Base-by-base conservation (phyloP, 2,329 filamentous ascomycete genomes). In the Aurifilum marmelostoma region DNA sequence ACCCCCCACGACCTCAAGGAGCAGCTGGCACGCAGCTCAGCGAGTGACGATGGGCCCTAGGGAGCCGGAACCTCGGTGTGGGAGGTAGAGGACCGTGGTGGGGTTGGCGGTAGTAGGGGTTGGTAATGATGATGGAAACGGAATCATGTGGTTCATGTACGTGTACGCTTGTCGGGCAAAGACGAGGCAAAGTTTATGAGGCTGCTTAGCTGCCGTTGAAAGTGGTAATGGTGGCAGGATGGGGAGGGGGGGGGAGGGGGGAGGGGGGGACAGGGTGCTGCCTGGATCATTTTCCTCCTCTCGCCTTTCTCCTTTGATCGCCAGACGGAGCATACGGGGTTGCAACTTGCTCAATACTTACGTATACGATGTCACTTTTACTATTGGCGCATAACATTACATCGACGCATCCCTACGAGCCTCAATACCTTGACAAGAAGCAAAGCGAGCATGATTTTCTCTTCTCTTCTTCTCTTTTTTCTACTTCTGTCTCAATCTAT, bases 1-100 rank as follows among this genome's bases (percentile, higher is more conserved):
- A 71, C 69, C 9, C 69, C 69, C 14, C 69, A 47, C 50, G 64
- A 69, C 27, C 67, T 71, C 32, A 71, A 69, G 58, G 67, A 62
- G 61, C 67, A 43, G 21, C 18, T 71, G 24, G 64, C 61, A 4
- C 41, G 24, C 39, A 64, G 52, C 18, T 34, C 32, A 21, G 58
- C 59, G 29, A 62, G 60, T 16, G 41, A 52, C 24, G 61, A 67
- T 21, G 63, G 67, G 34, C 41, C 54, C 14, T 52, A 69, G 43
- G 69, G 39, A 41, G 47, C 41, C 27, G 58, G 65, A 29, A 21
- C 59, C 32, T 67, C 61, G 16, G 52, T 69, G 58, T 69, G 67
- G 67, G 61, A 71, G 29, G 37, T 56, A 24, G 61, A 68, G 66
- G n/a, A 65, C 27, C n/a, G 34, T 29, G 56, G 29, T 43, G 34